A percentile compares a stretch with the other conserved stretches of the same genome.
These are phyloP conservation scores for Phytophthora palmivora DNA, from an alignment of 352 stramenopile genomes.

Conservation along the genomic window DNA sequence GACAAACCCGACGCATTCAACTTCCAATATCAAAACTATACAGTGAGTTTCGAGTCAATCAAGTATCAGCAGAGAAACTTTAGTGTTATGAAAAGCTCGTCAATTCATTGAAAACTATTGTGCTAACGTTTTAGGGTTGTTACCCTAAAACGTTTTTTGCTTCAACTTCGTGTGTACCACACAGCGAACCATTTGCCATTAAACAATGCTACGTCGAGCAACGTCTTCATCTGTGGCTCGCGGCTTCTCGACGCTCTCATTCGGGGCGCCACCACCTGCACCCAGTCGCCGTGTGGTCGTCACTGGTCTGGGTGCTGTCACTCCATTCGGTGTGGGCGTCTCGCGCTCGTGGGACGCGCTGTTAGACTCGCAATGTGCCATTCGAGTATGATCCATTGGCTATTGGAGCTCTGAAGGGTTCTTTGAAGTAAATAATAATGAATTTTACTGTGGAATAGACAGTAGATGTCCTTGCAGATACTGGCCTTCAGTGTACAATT, in stretches of 20 bases:
- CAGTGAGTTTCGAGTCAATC: no score
- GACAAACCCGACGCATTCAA: no score
- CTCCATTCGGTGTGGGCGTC: conserved; percentile 90
- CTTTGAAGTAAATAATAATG: conserved; percentile 17
- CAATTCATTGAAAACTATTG: not conserved
- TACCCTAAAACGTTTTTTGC: no score
- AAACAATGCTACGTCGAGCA: conserved; percentile 23
- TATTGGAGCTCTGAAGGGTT: conserved; percentile 5
- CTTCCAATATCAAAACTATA: no score
- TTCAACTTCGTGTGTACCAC: conserved; percentile 19
- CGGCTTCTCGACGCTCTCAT: conserved; percentile 70
- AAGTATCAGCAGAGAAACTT: no score
- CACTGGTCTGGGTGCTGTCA: conserved; percentile 92
- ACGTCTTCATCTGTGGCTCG: conserved; percentile 30
- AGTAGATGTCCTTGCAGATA: conserved; percentile 63
- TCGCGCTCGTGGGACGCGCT: conserved; percentile 84
- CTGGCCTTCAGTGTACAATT: conserved; percentile 72
- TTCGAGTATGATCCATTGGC: conserved; percentile 49
- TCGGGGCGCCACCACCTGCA: conserved; percentile 58
- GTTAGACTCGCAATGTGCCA: conserved; percentile 77
- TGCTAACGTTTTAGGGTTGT: no score
- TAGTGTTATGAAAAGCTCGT: no score
- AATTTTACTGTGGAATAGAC: conserved; percentile 36
- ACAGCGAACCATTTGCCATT: not conserved
- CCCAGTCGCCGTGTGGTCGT: conserved; percentile 90